Evolutionary conservation across 2,329 filamentous ascomycete genomes (phyloP).

Genomic region (Diaporthe citriasiana): DNA sequence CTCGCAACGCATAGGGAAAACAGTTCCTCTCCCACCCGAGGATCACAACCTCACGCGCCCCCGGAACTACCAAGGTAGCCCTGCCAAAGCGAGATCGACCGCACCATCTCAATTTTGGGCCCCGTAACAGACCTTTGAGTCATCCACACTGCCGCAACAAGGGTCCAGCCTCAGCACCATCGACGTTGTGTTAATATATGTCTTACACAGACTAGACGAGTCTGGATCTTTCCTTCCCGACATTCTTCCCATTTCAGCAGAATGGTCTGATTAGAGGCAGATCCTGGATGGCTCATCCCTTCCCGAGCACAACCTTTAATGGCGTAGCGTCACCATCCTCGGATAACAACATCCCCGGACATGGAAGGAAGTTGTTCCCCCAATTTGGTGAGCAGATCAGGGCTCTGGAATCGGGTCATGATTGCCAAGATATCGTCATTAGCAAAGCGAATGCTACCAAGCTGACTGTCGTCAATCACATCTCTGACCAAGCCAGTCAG

Average conservation of each 20-base stretch:
- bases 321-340: neutral
- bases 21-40: neutral
- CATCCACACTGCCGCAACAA: constrained; percentile 19
- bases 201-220: constrained; percentile 20
- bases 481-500: neutral
- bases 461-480: neutral
- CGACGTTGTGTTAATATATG: constrained; percentile 22
- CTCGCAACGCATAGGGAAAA: neutral
- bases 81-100: constrained; percentile 8
- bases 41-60: neutral
- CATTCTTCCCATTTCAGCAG: constrained; percentile 10
- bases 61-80: neutral
- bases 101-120: constrained; percentile 2
- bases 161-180: constrained; percentile 22
- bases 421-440: neutral
- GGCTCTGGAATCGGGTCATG: neutral
- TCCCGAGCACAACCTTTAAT: neutral
- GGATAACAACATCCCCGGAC: constrained; percentile 9
- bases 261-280: constrained; percentile 17
- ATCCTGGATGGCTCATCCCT: constrained; percentile 3
- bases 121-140: constrained; percentile 1
- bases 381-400: neutral
- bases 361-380: neutral
- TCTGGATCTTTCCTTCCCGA: constrained; percentile 26
- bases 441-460: neutral